A percentile compares a stretch with the other conserved stretches of the same genome.
Evolutionary conservation across 2,329 filamentous ascomycete genomes (phyloP).

Genomic region (Endoconidiophora laricicola): DNA sequence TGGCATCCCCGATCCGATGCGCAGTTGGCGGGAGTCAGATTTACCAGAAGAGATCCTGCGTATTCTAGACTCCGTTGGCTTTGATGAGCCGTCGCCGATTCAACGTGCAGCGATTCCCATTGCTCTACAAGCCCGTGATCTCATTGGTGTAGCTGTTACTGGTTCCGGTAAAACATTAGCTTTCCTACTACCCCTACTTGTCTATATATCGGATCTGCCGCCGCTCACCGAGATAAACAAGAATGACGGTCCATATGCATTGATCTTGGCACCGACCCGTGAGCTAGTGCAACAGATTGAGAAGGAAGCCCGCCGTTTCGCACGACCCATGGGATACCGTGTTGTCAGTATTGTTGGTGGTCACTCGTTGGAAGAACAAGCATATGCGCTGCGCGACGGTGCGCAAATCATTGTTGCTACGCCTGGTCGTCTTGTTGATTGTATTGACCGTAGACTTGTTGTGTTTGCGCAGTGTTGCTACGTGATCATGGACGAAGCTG

Average conservation of each 20-base stretch:
- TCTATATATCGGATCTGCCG: conserved; percentile 85
- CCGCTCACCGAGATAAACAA: conserved; percentile 71
- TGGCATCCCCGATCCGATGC: conserved; percentile 87
- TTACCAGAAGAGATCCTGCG: conserved; percentile 64
- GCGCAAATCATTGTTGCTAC: conserved; percentile 98
- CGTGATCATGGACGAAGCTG: conserved; percentile 98
- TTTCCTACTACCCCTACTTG: conserved; percentile 78
- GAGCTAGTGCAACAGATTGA: conserved; percentile 97
- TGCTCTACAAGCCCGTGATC: conserved; percentile 74
- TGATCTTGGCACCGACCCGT: conserved; percentile 89
- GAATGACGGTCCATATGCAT: conserved; percentile 91
- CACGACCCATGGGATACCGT: conserved; percentile 74
- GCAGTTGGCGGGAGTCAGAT: conserved; percentile 73
- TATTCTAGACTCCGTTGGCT: conserved; percentile 71
- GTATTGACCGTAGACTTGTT: conserved; percentile 79
- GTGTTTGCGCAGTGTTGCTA: conserved; percentile 96
- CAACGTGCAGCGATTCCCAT: conserved; percentile 93
- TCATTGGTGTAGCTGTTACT: conserved; percentile 96
- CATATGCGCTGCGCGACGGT: conserved; percentile 74
- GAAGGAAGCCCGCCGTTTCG: conserved; percentile 82
- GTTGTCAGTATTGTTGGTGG: conserved; percentile 97
- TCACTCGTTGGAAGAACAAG: conserved; percentile 86
- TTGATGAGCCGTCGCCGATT: conserved; percentile 79
- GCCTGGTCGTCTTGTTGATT: conserved; percentile 89
- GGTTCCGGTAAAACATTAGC: conserved; percentile 97